phyloP scores from a whole-genome alignment of 371 early-diverging fungal genomes.

The Mortierella sp. region DNA sequence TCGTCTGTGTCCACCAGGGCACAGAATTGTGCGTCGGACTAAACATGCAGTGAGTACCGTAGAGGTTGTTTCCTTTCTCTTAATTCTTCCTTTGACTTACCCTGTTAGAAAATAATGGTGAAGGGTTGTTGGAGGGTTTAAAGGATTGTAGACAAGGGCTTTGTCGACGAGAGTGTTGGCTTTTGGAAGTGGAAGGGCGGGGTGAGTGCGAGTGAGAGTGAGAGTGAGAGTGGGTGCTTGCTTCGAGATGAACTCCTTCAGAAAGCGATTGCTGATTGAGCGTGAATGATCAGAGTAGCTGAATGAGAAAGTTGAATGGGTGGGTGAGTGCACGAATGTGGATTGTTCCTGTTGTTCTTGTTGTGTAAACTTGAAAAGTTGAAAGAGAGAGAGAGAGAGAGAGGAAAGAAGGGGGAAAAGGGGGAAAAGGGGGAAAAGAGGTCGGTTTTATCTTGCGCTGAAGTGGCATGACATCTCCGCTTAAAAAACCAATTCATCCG shows the following conservation, averaged over 20 bases:
- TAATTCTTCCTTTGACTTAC: slow-evolving; percentile 3
- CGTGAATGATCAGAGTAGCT: neutral
- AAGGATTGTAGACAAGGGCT: neutral
- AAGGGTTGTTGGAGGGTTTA: neutral
- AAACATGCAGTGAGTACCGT: neutral
- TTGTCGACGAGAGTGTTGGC: neutral
- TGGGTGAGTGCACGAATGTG: neutral
- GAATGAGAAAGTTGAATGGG: neutral
- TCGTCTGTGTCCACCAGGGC: neutral
- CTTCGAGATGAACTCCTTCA: neutral
- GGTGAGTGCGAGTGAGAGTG: neutral
- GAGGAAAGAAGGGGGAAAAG: no score
- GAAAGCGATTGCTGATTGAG: neutral
- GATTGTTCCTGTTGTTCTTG: neutral
- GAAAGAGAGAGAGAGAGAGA: neutral
- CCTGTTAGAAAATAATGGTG: slow-evolving; percentile 48
- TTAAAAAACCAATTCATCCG: no score
- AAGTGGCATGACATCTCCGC: neutral
- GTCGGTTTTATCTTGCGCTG: no score
- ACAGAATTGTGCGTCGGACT: neutral
- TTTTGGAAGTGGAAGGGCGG: neutral
- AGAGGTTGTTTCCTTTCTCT: neutral
- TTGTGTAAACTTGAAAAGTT: neutral
- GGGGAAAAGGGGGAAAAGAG: no score
- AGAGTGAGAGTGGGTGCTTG: neutral